Conservation (phyloP, 345 rosid genomes). For the Zanthoxylum bungeanum region DNA sequence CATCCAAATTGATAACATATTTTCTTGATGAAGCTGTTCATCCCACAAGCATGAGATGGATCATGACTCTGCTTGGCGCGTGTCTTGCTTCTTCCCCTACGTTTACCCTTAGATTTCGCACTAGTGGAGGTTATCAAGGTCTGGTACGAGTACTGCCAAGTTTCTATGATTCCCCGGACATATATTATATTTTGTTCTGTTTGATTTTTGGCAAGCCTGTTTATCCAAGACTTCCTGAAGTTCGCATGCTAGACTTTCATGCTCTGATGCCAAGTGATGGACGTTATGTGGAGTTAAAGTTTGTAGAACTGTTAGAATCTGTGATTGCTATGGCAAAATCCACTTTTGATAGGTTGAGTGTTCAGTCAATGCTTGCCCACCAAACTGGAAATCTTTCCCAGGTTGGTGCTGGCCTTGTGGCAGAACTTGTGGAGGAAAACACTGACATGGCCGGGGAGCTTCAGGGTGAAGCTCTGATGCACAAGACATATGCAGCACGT, state of each 20-base stretch:
- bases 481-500: conserved; percentile 98
- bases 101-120: conserved; percentile 87
- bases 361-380: conserved; percentile 86
- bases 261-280: conserved; percentile 93
- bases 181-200: conserved; percentile 93
- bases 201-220: conserved; percentile 94
- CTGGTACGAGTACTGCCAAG: conserved; percentile 84
- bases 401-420: conserved; percentile 82
- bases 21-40: conserved; percentile 99
- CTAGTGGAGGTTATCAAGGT: conserved; percentile 94
- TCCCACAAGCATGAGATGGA: conserved; percentile 99
- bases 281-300: conserved; percentile 71
- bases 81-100: conserved; percentile 92
- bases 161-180: conserved; percentile 97
- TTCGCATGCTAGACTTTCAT: conserved; percentile 99
- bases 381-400: conserved; percentile 91
- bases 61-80: conserved; percentile 97
- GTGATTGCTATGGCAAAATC: conserved; percentile 91
- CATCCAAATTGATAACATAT: conserved; percentile 92
- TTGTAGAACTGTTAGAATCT: conserved; percentile 91
- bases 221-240: conserved; percentile 97
- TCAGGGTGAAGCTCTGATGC: conserved; percentile 99
- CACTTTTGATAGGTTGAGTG: conserved; percentile 84
- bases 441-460: conserved; percentile 94
- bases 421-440: conserved; percentile 91